Base-by-base conservation (phyloP, 1,284 basidiomycete species). In the Cryptococcus amylolentus region DNA sequence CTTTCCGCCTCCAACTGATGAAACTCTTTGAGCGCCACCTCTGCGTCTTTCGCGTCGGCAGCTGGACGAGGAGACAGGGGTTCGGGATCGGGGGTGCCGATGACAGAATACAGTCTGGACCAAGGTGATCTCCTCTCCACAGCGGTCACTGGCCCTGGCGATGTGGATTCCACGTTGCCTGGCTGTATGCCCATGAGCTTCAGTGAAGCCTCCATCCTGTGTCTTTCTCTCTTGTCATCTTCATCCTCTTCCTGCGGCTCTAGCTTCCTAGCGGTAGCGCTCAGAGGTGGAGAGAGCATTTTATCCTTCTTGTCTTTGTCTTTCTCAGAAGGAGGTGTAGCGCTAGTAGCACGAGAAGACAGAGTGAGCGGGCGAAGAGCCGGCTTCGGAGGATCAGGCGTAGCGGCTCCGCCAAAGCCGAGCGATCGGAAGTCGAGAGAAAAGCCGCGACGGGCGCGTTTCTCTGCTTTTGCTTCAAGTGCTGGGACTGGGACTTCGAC, bases 141-240 rank as follows among this genome's bases (percentile, higher is more conserved):
- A 12, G 35, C 49, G 2, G 26, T n/a, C 18, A 26, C 26, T 10
- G 42, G 26, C 42, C 42, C n/a, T 20, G 35, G n/a, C 12, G 9
- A 28, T 43, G 18, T 41, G 4, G 37, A 9, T 27, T 26, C 47
- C 35, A 10, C 31, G 23, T 45, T 50, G 13, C 37, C 26, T 12
- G 14, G 20, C n/a, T 12, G n/a, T 56, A 93, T 88, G 9, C 91
- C 91, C 89, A 93, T 91, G 35, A 94, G 80, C 75, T 91, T 91
- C 86, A 94, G 88, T 12, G 88, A 88, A 12, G 91, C 90, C 66
- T 88, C 82, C 57, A 93, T 79, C 14, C 89, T 84, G 73, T 92
- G 89, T 56, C 91, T 81, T 74, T 93, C 91, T 57, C 82, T 82
- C 48, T 84, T 81, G 67, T 95, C 91, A 57, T 94, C 89, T 51